These are phyloP conservation scores for Globisporangium camurandrum DNA, from an alignment of 352 stramenopile genomes.

Conservation along the genomic window DNA sequence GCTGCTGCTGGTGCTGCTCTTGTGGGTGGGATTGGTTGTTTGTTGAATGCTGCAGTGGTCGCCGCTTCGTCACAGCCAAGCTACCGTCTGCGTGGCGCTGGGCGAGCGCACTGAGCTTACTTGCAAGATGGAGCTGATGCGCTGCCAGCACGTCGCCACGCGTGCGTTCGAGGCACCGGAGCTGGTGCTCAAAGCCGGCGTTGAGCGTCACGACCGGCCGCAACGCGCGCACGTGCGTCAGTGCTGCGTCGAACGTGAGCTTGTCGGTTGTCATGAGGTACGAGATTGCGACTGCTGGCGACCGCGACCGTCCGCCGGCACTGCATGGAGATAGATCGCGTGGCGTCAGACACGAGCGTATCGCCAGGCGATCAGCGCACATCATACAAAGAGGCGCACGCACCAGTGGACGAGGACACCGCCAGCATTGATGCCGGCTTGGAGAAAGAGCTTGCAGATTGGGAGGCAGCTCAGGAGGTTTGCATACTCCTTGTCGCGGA, in stretches of 20 bases:
- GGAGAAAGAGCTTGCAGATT: conserved; percentile 71
- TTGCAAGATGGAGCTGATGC: conserved; percentile 66
- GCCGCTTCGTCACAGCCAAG: too few species aligned
- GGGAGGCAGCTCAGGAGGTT: conserved; percentile 85
- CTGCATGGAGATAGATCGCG: conserved; percentile 10
- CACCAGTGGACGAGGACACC: conserved; percentile 83
- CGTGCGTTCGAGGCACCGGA: conserved; percentile 64
- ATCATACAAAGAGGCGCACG: background rate
- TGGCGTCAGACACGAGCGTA: background rate
- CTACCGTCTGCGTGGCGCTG: conserved; percentile 29
- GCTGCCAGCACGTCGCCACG: conserved; percentile 64
- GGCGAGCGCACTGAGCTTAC: conserved; percentile 23
- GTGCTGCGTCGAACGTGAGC: conserved; percentile 39
- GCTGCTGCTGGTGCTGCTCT: conserved; percentile 16
- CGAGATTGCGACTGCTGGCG: conserved; percentile 64
- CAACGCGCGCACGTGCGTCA: conserved; percentile 36
- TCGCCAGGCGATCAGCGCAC: background rate
- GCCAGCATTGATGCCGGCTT: conserved; percentile 48
- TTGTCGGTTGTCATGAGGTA: conserved; percentile 75
- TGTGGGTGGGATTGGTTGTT: too few species aligned
- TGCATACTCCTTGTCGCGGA: conserved; percentile 86
- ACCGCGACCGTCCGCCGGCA: conserved; percentile 73
- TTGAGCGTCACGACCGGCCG: conserved; percentile 75
- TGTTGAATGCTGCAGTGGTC: too few species aligned
- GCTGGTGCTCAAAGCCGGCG: conserved; percentile 76